Percentiles rank a stretch among this genome's conserved stretches.
These are phyloP conservation scores for Psilocybe mexicana DNA, from an alignment of 1,284 basidiomycete genomes.

Conservation along the genomic window DNA sequence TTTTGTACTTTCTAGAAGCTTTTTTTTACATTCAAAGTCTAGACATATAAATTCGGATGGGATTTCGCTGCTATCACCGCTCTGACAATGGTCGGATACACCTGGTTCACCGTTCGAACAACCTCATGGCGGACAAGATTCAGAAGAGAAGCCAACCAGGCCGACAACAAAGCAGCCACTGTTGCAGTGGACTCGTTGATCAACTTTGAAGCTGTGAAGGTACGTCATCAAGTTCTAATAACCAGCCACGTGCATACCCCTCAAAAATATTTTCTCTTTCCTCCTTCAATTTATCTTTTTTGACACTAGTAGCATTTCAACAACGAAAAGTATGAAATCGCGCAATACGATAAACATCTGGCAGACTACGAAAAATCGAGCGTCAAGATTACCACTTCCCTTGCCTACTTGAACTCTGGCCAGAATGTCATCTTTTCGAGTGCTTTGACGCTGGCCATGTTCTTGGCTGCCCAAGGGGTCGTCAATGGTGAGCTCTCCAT, in stretches of 20 bases:
- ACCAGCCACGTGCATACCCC: neutral
- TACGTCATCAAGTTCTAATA: constrained; percentile 31
- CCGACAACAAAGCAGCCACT: constrained; percentile 95
- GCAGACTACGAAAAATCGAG: constrained; percentile 89
- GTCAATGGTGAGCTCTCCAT: constrained; percentile 63
- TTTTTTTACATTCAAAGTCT: constrained; percentile 4
- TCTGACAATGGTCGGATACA: constrained; percentile 86
- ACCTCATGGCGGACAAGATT: constrained; percentile 96
- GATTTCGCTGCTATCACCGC: constrained; percentile 93
- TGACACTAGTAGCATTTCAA: constrained; percentile 80
- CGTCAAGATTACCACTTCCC: constrained; percentile 92
- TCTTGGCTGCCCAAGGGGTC: constrained; percentile 93
- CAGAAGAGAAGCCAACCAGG: constrained; percentile 92
- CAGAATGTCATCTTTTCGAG: constrained; percentile 96
- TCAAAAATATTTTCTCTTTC: neutral
- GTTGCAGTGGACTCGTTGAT: constrained; percentile 94
- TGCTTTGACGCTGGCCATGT: constrained; percentile 94
- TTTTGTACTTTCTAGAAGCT: neutral
- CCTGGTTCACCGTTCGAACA: constrained; percentile 96
- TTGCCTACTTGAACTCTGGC: constrained; percentile 93
- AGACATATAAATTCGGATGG: constrained; percentile 98
- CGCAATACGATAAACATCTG: constrained; percentile 91
- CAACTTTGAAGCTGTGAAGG: constrained; percentile 99
- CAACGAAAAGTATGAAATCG: constrained; percentile 91
- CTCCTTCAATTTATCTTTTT: constrained; percentile 4